Evolutionary conservation across 129 eudicot genomes (phyloP), one percentile per base, ranked within the genome.

Genomic region (Pseudognaphalium luteoalbum): DNA sequence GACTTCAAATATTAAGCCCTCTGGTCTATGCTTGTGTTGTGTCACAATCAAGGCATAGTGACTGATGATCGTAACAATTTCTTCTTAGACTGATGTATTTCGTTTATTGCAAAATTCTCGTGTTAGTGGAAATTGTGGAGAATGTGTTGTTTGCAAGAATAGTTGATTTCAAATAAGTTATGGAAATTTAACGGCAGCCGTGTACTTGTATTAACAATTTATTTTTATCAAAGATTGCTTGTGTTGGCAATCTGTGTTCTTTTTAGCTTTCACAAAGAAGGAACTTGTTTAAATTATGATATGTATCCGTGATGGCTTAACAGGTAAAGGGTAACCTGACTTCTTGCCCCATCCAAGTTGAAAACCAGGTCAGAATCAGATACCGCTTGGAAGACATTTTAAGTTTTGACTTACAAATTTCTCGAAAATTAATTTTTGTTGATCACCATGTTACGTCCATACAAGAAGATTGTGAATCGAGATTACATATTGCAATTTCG

Each of bases 21-120:
- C 90, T 68, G 99, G 99, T 14, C 77, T 78, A 67, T 94, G 99
- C 78, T 50, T 88, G 66, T 89, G 85, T 81, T 87, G 91, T n/a
- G 97, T 94, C 58, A 94, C 97, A 4, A 94, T 94, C 28, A 91
- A 80, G 90, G 96, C 91, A 20, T 94, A 78, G 37, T 86, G 73
- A 83, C 28, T 78, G 54, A 16, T 17, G 30, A 66, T 67, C 2
- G 9, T 34, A 4, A 8, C 0, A 3, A 2, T 10, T 12, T 65
- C 20, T 33, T 65, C 32, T 50, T 44, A 50, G 9, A 47, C 25
- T 32, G 0, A 21, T 29, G 63, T 67, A 59, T 57, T 67, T 73
- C 50, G 9, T 17, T 54, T 66, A 4, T 28, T 42, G 52, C 61
- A 66, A 25, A n/a, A 19, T 19, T 67, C 14, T 12, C 3, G 60